Conservation (phyloP, 345 rosid genomes). For the Alliaria petiolata region DNA sequence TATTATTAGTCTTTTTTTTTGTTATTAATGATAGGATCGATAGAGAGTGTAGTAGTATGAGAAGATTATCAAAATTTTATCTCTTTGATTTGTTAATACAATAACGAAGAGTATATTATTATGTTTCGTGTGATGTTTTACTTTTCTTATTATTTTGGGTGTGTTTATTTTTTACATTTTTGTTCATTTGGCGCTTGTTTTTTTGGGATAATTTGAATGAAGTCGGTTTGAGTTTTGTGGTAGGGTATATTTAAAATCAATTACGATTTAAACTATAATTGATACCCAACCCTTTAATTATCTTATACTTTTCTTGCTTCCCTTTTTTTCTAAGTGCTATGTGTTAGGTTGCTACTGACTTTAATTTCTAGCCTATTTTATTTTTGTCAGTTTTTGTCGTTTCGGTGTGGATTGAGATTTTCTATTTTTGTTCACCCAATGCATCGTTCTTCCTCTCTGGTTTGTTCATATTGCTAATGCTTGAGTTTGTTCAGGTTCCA, state of each 20-base stretch:
- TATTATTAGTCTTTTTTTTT: neutral
- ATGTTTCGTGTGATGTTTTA: slow-evolving; percentile 6
- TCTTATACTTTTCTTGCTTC: neutral
- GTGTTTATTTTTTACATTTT: neutral
- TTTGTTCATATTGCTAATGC: neutral
- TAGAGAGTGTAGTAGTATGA: slow-evolving; percentile 17
- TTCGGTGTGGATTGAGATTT: neutral
- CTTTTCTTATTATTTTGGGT: neutral
- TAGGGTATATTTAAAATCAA: slow-evolving; percentile 27
- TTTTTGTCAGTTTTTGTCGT: slow-evolving; percentile 3
- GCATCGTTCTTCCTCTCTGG: neutral
- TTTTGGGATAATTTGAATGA: slow-evolving; percentile 28
- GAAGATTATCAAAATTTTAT: neutral
- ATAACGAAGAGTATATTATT: slow-evolving; percentile 28
- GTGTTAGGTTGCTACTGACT: slow-evolving; percentile 31
- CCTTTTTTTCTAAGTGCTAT: slow-evolving; percentile 17
- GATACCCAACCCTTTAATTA: slow-evolving; percentile 1
- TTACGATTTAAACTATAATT: slow-evolving; percentile 10
- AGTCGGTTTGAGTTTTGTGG: slow-evolving; percentile 35
- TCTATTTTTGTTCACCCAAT: slow-evolving; percentile 1
- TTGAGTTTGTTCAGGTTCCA: neutral
- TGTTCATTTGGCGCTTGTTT: slow-evolving; percentile 29
- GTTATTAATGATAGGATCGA: slow-evolving; percentile 1
- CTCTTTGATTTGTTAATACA: slow-evolving; percentile 27
- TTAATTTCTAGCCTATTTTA: slow-evolving; percentile 14